Evolutionary conservation across 768 basidiomycete species (phyloP).

Genomic region (Sutorius australiensis): DNA sequence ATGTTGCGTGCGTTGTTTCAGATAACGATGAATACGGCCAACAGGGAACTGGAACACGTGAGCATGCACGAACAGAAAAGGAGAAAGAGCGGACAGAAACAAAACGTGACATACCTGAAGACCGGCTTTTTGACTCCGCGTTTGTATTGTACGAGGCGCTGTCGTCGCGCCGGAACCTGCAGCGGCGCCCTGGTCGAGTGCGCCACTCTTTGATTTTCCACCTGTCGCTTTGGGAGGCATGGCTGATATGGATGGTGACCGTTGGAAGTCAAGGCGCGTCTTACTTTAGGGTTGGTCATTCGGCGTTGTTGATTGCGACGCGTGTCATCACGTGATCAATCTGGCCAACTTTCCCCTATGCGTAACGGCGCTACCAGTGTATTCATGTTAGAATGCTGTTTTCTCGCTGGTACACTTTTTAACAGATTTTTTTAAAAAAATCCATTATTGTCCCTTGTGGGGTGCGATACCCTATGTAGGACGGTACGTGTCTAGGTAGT

Average conservation of each 20-base stretch:
- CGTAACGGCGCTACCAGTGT: too few relatives aligned
- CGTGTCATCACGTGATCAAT: slow-evolving; percentile 23
- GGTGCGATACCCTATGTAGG: too few relatives aligned
- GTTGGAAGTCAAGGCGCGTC: slow-evolving; percentile 31
- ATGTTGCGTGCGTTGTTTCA: slow-evolving; percentile 89
- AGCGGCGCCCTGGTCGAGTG: slow-evolving; percentile 17
- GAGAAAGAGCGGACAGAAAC: not conserved
- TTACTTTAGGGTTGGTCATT: slow-evolving; percentile 33
- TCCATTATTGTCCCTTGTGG: too few relatives aligned
- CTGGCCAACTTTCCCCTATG: too few relatives aligned
- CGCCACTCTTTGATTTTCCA: slow-evolving; percentile 58
- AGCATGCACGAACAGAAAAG: not conserved
- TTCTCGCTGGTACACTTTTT: too few relatives aligned
- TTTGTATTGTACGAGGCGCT: slow-evolving; percentile 45
- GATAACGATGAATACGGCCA: slow-evolving; percentile 94
- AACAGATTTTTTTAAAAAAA: too few relatives aligned
- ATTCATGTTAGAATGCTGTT: too few relatives aligned
- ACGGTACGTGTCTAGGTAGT: too few relatives aligned
- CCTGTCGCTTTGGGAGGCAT: slow-evolving; percentile 55
- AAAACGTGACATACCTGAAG: slow-evolving; percentile 58
- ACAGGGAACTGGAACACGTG: slow-evolving; percentile 72
- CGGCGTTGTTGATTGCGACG: slow-evolving; percentile 30
- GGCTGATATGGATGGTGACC: slow-evolving; percentile 28
- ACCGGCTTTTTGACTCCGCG: slow-evolving; percentile 81
- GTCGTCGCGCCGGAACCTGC: slow-evolving; percentile 32